These are phyloP conservation scores for Saccharomyces paradoxus DNA, from an alignment of 805 yeast species.

Conservation along the genomic window DNA sequence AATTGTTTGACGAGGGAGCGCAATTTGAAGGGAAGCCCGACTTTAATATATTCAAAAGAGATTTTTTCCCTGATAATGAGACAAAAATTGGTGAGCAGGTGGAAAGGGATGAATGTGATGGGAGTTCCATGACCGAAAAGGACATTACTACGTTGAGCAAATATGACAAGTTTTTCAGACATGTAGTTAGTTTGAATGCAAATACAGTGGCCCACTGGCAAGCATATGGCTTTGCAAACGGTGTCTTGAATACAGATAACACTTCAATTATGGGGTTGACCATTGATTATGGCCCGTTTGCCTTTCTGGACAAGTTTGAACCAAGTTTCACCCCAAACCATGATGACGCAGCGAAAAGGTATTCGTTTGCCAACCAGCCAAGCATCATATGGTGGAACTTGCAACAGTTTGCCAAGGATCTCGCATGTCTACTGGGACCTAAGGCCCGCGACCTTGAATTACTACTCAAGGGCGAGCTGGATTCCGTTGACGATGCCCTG, in stretches of 20 bases:
- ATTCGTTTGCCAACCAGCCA: slow-evolving; percentile 79
- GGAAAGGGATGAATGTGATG: slow-evolving; percentile 9
- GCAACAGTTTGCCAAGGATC: slow-evolving; percentile 71
- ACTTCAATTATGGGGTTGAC: slow-evolving; percentile 83
- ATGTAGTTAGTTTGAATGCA: slow-evolving; percentile 69
- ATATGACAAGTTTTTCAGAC: slow-evolving; percentile 66
- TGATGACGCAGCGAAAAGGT: slow-evolving; percentile 66
- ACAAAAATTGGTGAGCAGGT: not conserved
- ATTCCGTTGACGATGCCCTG: slow-evolving; percentile 40
- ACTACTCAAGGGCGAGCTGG: slow-evolving; percentile 21
- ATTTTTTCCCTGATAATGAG: slow-evolving; percentile 23
- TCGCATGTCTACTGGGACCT: slow-evolving; percentile 75
- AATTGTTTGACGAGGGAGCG: slow-evolving; percentile 42
- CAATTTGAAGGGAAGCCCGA: slow-evolving; percentile 24
- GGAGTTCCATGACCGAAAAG: slow-evolving; percentile 14
- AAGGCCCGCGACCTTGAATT: slow-evolving; percentile 46
- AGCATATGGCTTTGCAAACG: slow-evolving; percentile 85
- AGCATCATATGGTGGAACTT: slow-evolving; percentile 89
- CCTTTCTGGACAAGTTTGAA: slow-evolving; percentile 78
- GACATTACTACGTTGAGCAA: slow-evolving; percentile 36
- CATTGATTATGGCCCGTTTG: slow-evolving; percentile 92
- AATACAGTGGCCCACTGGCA: slow-evolving; percentile 77
- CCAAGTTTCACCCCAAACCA: slow-evolving; percentile 83
- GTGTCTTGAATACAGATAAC: slow-evolving; percentile 91
- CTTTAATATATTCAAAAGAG: slow-evolving; percentile 18